phyloP scores from a whole-genome alignment of 2,329 filamentous ascomycete species.

The Plectosphaerella sp. region DNA sequence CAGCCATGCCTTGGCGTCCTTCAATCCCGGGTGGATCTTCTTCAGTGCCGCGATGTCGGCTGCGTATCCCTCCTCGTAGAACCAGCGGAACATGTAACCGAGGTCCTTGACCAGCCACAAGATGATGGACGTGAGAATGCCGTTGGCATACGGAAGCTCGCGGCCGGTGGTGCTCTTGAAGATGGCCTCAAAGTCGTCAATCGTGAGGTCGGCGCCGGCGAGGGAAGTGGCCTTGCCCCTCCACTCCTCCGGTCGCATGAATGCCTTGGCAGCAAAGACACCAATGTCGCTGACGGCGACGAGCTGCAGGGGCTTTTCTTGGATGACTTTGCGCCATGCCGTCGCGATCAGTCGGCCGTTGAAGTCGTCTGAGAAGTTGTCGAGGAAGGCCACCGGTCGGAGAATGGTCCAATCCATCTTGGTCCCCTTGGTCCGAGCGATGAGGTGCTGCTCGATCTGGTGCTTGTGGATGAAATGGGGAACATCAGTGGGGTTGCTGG shows the following conservation, averaged over 20 bases:
- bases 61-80: conserved; percentile 27
- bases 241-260: conserved; percentile 25
- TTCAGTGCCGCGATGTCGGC: conserved; percentile 24
- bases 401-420: conserved; percentile 31
- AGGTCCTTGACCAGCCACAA: conserved; percentile 24
- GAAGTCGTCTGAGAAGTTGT: conserved; percentile 27
- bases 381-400: conserved; percentile 35
- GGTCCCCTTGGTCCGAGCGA: conserved; percentile 28
- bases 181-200: conserved; percentile 20
- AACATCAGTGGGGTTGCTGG: conserved; percentile 46
- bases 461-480: conserved; percentile 59
- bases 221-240: conserved; percentile 26
- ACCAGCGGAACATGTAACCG: conserved; percentile 31
- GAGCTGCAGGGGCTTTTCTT: conserved; percentile 27
- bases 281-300: conserved; percentile 32
- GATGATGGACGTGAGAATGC: conserved; percentile 20
- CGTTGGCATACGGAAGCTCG: conserved; percentile 21
- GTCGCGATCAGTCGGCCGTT: conserved; percentile 24
- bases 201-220: conserved; percentile 34
- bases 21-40: conserved; percentile 19
- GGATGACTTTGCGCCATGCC: conserved; percentile 22
- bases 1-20: conserved; percentile 20
- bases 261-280: conserved; percentile 29
- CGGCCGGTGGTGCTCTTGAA: conserved; percentile 25
- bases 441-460: conserved; percentile 56